Base-by-base conservation (phyloP, 2,329 filamentous ascomycete genomes). In the Dactylellina parvicollis region DNA sequence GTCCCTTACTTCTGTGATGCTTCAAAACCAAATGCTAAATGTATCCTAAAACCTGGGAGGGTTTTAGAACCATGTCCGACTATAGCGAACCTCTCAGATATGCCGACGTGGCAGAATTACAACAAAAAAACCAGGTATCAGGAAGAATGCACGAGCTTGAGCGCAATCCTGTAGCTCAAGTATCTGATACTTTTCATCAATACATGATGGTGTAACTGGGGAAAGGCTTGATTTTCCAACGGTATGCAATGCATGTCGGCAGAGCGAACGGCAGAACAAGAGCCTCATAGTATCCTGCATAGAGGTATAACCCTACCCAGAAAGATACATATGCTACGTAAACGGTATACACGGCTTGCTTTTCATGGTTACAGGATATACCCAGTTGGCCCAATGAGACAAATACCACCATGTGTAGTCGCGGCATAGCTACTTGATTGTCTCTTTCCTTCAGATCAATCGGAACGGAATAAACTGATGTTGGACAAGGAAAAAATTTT, bases 231-330 rank as follows among this genome's bases (percentile, higher is more conserved):
- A n/a, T n/a, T 9, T 7, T 30, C n/a, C n/a, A n/a, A n/a, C n/a
- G n/a, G 16, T 18, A 60, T 4, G 42, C 14, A 59, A n/a, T 46
- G 55, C 30, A 60, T 36, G 18, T 40, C 61, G 61, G 50, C 30
- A 46, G 14, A 65, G 50, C 18, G 12, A 38, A 44, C 60, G 49
- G 50, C 60, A 59, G 2, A 49, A 38, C 12, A 59, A 67, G 62
- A 67, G 62, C 62, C 62, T 67, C 62, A 67, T 52, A 42, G 18
- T 26, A 42, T 24, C 47, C 18, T 47, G 18, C 28, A 64, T 26
- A n/a, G 26, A 42, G 24, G 42, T 16, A 56, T 42, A 12, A 4
- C 10, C 12, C 7, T 18, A 32, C 32, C n/a, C 22, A 24, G 4
- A 49, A 8, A 22, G 12, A 42, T 28, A 34, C 22, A 59, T 28